phyloP scores from a whole-genome alignment of 2,329 filamentous ascomycete genomes.

The Plectosphaerella sp. region DNA sequence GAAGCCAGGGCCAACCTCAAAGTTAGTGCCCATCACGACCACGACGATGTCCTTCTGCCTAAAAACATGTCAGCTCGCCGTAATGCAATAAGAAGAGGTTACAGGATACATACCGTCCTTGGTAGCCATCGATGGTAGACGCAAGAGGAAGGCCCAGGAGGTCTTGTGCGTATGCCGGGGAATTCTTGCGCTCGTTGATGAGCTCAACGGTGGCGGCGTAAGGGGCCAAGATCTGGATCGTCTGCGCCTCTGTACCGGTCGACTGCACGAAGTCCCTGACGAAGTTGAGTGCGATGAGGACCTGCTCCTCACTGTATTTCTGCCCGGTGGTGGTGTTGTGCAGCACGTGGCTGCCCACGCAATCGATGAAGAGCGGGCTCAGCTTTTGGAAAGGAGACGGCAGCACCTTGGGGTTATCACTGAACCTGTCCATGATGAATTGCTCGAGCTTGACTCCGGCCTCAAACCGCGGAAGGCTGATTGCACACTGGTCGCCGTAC shows the following conservation, averaged over 20 bases:
- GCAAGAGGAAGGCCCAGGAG: constrained; percentile 7
- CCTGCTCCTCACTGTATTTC: constrained; percentile 6
- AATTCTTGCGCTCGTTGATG: constrained; percentile 4
- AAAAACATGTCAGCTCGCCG: background rate
- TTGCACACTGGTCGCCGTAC: constrained; percentile 7
- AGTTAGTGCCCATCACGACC: constrained; percentile 13
- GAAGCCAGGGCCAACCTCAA: constrained; percentile 8
- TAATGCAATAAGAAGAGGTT: constrained; percentile 15
- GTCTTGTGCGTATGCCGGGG: background rate
- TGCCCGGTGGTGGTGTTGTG: too few species aligned
- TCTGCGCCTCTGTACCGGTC: background rate
- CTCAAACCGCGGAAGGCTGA: background rate
- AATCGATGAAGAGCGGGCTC: too few species aligned
- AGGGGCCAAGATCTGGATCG: constrained; percentile 10
- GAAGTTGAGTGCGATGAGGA: constrained; percentile 13
- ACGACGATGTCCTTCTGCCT: constrained; percentile 10
- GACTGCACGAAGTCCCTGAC: constrained; percentile 8
- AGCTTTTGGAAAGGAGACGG: too few species aligned
- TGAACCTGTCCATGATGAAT: background rate
- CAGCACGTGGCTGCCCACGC: too few species aligned
- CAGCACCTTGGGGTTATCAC: too few species aligned
- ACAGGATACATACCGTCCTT: background rate
- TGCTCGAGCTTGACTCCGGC: background rate
- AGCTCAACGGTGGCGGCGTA: constrained; percentile 11
- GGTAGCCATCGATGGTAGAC: constrained; percentile 10